Evolutionary conservation across 768 basidiomycete genomes (phyloP).

Genomic region (Boletus coccyginus): DNA sequence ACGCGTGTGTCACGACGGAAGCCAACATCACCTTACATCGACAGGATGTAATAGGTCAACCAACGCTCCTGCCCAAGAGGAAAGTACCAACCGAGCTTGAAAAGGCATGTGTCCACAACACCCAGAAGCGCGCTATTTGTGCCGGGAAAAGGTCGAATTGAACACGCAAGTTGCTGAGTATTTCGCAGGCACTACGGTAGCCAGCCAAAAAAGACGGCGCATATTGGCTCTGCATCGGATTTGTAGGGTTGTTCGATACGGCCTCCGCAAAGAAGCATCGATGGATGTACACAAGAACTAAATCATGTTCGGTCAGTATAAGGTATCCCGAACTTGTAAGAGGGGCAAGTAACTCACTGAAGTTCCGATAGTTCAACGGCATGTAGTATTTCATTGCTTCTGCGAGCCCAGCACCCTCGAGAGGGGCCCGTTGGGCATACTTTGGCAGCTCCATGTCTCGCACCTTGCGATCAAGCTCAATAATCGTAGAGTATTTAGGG

Average conservation of each 20-base stretch:
- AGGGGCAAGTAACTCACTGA: constrained; percentile 43
- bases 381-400: constrained; percentile 74
- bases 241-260: constrained; percentile 55
- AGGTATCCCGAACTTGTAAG: not conserved
- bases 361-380: constrained; percentile 69
- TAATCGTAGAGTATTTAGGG: constrained; percentile 58
- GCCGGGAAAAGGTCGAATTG: constrained; percentile 52
- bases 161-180: constrained; percentile 46
- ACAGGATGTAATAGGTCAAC: not conserved
- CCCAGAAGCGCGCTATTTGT: constrained; percentile 66
- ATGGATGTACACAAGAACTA: constrained; percentile 72
- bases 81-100: constrained; percentile 52
- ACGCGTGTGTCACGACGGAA: constrained; percentile 70
- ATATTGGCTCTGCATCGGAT: constrained; percentile 68
- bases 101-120: constrained; percentile 71
- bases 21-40: constrained; percentile 64
- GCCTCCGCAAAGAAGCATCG: constrained; percentile 78
- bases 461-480: constrained; percentile 63
- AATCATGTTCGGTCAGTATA: not conserved
- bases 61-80: not conserved
- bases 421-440: constrained; percentile 53
- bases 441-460: constrained; percentile 66
- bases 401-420: constrained; percentile 48
- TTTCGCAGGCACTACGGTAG: constrained; percentile 62
- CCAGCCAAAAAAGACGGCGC: constrained; percentile 67